phyloP scores from a whole-genome alignment of 148 eudicot species.

The Polygonum aviculare region DNA sequence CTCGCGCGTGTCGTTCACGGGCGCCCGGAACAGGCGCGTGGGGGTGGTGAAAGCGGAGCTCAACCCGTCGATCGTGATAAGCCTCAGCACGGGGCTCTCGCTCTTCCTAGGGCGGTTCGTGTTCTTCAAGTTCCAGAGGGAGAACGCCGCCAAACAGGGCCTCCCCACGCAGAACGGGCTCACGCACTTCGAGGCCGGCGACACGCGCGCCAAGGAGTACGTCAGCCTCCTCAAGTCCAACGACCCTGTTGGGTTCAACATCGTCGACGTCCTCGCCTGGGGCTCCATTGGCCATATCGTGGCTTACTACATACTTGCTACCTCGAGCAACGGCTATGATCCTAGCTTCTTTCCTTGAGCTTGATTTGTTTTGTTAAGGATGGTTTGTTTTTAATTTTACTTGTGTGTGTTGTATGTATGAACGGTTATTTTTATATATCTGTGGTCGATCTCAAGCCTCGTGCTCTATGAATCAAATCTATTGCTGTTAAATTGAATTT shows the following conservation, averaged over 20 bases:
- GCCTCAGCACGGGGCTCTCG: conserved; percentile 77
- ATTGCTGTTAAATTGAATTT: too few species aligned
- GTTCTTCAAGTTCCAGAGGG: conserved; percentile 88
- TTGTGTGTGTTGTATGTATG: too few species aligned
- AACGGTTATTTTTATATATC: too few species aligned
- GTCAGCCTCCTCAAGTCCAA: conserved; percentile 75
- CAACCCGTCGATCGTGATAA: conserved; percentile 65
- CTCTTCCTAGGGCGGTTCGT: conserved; percentile 80
- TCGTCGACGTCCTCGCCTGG: conserved; percentile 91
- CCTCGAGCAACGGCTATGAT: conserved; percentile 93
- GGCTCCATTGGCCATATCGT: conserved; percentile 91
- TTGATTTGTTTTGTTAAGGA: not conserved
- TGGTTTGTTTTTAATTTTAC: too few species aligned
- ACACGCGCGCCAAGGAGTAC: conserved; percentile 70
- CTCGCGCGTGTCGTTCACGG: not conserved
- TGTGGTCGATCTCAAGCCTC: too few species aligned
- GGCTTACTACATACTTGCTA: conserved; percentile 85
- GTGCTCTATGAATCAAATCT: too few species aligned
- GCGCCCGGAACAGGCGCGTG: not conserved
- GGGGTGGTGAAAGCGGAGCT: conserved; percentile 41
- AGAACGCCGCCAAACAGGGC: conserved; percentile 82
- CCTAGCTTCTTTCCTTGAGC: conserved; percentile 64
- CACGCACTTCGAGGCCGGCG: conserved; percentile 86
- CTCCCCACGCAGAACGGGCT: conserved; percentile 73
- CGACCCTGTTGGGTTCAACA: conserved; percentile 88